Conservation (phyloP, 2,329 filamentous ascomycete species). For the Cladosporium halotolerans region DNA sequence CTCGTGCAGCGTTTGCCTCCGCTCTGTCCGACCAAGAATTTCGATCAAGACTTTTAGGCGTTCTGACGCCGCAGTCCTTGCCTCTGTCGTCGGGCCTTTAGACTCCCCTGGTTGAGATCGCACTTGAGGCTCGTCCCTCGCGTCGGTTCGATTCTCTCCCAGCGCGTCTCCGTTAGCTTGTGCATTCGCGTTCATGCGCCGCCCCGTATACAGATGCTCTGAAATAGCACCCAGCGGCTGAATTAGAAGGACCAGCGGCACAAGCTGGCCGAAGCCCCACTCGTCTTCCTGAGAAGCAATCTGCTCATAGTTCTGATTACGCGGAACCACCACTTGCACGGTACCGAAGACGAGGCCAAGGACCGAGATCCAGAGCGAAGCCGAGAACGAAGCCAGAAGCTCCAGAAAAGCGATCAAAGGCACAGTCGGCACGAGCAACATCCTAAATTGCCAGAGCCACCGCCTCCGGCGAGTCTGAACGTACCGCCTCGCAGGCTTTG, state of each 20-base stretch:
- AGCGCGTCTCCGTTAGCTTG: background rate
- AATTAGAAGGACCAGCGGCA: conserved; percentile 21
- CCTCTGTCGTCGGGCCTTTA: background rate
- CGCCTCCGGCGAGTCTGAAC: background rate
- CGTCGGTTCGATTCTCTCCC: background rate
- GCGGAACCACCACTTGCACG: conserved; percentile 21
- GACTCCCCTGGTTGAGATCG: background rate
- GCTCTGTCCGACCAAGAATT: background rate
- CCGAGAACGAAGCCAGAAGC: conserved; percentile 19
- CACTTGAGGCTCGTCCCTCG: too few species aligned
- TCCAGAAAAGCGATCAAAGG: conserved; percentile 15
- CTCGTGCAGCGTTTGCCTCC: background rate
- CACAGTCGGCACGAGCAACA: conserved; percentile 13
- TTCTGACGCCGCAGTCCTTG: background rate
- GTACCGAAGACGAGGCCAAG: conserved; percentile 22
- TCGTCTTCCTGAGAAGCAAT: conserved; percentile 10
- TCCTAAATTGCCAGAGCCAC: background rate
- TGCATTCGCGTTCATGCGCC: background rate
- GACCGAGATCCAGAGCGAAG: conserved; percentile 18
- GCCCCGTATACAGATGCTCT: conserved; percentile 14
- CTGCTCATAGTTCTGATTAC: conserved; percentile 11
- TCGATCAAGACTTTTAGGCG: background rate
- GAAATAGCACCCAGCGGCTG: conserved; percentile 20
- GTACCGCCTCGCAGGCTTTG: conserved; percentile 12
- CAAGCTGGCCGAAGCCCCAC: conserved; percentile 21